Base-by-base conservation (phyloP, 805 yeast genomes). In the Yarrowia bubula region DNA sequence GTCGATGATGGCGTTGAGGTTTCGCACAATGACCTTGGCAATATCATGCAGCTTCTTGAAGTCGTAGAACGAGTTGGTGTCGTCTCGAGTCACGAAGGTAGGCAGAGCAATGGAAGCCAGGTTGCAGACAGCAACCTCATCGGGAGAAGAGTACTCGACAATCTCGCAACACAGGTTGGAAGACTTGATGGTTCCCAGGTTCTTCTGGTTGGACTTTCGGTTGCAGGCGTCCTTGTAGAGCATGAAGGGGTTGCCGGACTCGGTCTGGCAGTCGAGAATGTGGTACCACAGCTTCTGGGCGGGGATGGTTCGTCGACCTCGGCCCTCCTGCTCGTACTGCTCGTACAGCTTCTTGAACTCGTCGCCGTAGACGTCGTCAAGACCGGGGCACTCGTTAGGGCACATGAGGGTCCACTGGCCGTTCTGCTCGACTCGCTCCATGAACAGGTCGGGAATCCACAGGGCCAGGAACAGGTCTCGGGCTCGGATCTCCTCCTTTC, bases 191-290 rank as follows among this genome's bases (percentile, higher is more conserved):
- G 87, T 84, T 61, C 99, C 98, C 71, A 93, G 79, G 75, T 93
- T 93, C 80, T 90, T 85, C 76, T 93, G 99, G 76, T 93, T 93
- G 50, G 92, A 84, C 77, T 93, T 92, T 57, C 75, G 70, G 77
- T 93, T 93, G 78, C 97, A 89, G 9, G 96, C 84, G 78, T 93
- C 99, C 75, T 93, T 93, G 81, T 90, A 93, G 14, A 93, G 81
- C 87, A 93, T 86, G 80, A 90, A 93, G 31, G 99, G 99, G 70
- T 89, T 90, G 62, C 99, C 98, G 3, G 98, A 92, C 78, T 93
- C 98, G 42, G 95, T 89, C 78, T 93, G 99, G 38, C 97, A 86
- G 74, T 90, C 95, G 65, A 93, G 76, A 65, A 93, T 92, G 50
- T 92, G 87, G 68, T 86, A 83, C 98, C 98, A 93, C 53, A 93